A percentile compares a stretch with the other conserved stretches of the same genome.
Evolutionary conservation across 331 rosid species (phyloP).

Genomic region (Phaseolus coccineus): DNA sequence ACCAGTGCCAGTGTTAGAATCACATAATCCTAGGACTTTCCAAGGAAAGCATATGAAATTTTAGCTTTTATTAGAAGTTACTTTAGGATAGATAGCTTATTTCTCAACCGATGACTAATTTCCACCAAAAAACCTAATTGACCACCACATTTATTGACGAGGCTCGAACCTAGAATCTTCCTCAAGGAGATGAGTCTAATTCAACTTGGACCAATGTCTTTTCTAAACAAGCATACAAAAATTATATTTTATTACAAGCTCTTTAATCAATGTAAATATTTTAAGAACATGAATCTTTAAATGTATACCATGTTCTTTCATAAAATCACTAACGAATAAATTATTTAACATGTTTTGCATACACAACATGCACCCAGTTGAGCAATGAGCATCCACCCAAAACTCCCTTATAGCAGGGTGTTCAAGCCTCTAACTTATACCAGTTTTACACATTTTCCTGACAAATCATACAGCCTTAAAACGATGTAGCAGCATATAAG

Average conservation of each 20-base stretch:
- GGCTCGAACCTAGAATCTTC: too few species aligned
- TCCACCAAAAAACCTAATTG: too few species aligned
- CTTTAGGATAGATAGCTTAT: too few species aligned
- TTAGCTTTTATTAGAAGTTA: conserved; percentile 23
- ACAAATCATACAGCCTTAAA: not conserved
- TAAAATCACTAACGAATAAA: conserved; percentile 19
- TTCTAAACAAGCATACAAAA: too few species aligned
- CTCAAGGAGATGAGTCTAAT: too few species aligned
- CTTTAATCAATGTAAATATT: not conserved
- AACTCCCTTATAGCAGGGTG: not conserved
- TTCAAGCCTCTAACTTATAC: not conserved
- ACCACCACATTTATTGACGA: too few species aligned
- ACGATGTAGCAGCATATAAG: conserved; percentile 9
- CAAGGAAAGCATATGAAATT: not conserved
- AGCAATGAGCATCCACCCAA: too few species aligned
- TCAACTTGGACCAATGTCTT: too few species aligned
- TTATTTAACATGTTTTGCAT: conserved; percentile 32
- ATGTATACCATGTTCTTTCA: not conserved
- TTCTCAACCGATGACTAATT: too few species aligned
- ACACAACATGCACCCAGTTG: not conserved
- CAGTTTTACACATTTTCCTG: conserved; percentile 1
- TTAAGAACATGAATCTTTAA: not conserved
- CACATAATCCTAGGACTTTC: conserved; percentile 22
- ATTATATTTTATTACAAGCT: too few species aligned
- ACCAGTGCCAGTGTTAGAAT: conserved; percentile 28